A percentile compares a stretch with the other conserved stretches of the same genome.
Conservation (phyloP, 2,329 filamentous ascomycete genomes). For the Septoria petroselini region DNA sequence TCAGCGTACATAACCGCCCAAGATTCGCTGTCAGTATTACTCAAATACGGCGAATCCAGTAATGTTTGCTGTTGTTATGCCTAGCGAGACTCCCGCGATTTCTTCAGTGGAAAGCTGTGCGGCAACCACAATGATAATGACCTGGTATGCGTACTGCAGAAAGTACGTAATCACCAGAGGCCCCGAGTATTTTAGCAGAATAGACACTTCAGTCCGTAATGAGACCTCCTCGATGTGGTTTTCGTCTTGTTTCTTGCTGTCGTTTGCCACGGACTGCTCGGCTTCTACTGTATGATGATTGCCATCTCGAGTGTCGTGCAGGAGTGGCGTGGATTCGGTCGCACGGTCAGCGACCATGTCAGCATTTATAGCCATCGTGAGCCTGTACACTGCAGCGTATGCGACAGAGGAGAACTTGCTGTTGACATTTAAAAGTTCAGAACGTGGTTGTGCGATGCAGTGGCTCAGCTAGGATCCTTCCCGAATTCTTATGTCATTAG, state of each 20-base stretch:
- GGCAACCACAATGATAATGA: constrained; percentile 53
- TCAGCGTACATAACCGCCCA: background rate
- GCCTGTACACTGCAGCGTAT: background rate
- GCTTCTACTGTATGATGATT: background rate
- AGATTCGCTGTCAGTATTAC: background rate
- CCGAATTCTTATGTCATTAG: background rate
- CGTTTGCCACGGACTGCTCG: background rate
- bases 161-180: constrained; percentile 55
- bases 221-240: constrained; percentile 30
- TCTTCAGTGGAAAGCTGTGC: constrained; percentile 54
- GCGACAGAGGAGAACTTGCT: background rate
- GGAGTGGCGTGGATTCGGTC: constrained; percentile 6
- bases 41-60: constrained; percentile 52
- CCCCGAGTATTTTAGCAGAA: constrained; percentile 45
- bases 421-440: background rate
- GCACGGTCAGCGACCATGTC: background rate
- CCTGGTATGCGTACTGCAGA: constrained; percentile 53
- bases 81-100: constrained; percentile 52
- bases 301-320: background rate
- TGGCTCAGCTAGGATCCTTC: background rate
- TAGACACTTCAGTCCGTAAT: constrained; percentile 21
- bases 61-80: constrained; percentile 55
- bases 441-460: background rate
- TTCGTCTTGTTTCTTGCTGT: background rate
- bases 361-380: background rate